These are phyloP conservation scores for Sporothrix euskadiensis DNA, from an alignment of 2,329 filamentous ascomycete species.

Conservation along the genomic window DNA sequence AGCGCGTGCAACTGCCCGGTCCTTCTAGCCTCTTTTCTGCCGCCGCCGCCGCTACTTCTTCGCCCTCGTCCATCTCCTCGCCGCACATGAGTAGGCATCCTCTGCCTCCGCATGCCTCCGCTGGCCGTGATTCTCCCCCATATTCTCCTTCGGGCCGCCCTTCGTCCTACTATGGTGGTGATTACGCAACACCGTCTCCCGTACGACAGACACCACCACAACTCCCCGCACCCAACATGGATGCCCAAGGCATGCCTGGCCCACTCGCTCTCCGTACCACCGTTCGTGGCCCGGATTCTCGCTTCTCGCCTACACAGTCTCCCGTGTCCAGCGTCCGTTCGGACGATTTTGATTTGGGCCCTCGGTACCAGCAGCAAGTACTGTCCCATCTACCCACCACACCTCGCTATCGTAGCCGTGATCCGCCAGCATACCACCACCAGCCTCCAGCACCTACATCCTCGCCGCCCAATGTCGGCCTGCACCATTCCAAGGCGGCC, in stretches of 20 bases:
- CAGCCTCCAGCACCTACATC: conserved; percentile 27
- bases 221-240: conserved; percentile 34
- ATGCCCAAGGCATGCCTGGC: conserved; percentile 30
- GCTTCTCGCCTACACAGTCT: conserved; percentile 37
- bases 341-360: conserved; percentile 32
- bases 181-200: conserved; percentile 40
- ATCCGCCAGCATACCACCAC: conserved; percentile 22
- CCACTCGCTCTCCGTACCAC: conserved; percentile 17
- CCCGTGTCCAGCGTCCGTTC: conserved; percentile 37
- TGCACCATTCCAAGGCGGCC: not conserved
- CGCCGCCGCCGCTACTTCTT: conserved; percentile 13
- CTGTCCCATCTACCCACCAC: conserved; percentile 18
- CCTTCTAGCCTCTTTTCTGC: conserved; percentile 33
- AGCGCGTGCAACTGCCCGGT: conserved; percentile 27
- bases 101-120: conserved; percentile 10
- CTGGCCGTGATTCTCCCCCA: conserved; percentile 11
- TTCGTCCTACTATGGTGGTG: conserved; percentile 36
- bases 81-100: conserved; percentile 17
- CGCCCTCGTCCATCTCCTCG: conserved; percentile 9
- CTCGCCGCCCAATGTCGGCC: conserved; percentile 21
- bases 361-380: conserved; percentile 21
- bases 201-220: conserved; percentile 39
- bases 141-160: conserved; percentile 24
- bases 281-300: conserved; percentile 32
- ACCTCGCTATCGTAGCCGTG: conserved; percentile 21